Evolutionary conservation across 225 moss, liverwort and hornwort genomes (phyloP).

Genomic region (Asterella californica): DNA sequence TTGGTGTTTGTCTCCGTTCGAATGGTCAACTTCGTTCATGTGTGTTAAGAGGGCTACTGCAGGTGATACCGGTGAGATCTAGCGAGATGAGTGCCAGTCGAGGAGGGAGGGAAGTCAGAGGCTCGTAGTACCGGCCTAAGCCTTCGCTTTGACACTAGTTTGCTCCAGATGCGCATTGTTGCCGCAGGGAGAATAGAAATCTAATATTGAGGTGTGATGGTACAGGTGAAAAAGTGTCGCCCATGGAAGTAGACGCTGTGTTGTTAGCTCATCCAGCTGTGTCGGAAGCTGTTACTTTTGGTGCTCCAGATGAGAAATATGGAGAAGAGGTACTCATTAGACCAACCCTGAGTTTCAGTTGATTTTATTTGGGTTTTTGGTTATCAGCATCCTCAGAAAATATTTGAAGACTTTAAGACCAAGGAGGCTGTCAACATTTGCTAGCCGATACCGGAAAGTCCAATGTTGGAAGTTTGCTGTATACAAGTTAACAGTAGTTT

Average conservation of each 20-base stretch:
- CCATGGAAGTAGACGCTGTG: constrained; percentile 86
- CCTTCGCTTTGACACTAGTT: too few species aligned
- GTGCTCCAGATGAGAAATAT: constrained; percentile 88
- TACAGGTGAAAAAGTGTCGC: constrained; percentile 95
- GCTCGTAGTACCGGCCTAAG: too few species aligned
- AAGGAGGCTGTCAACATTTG: not conserved
- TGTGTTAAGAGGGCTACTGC: too few species aligned
- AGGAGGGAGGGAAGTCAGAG: too few species aligned
- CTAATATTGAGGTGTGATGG: not conserved
- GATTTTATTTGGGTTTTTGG: not conserved
- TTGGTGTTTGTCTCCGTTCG: not conserved
- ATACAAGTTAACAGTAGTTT: not conserved
- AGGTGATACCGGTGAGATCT: too few species aligned
- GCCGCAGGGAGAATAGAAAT: not conserved
- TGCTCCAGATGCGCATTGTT: too few species aligned
- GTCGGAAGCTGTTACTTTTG: constrained; percentile 89
- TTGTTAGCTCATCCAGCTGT: constrained; percentile 79
- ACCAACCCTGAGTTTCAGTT: not conserved
- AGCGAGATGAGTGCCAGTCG: too few species aligned
- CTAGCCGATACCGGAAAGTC: not conserved
- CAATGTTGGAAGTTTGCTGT: not conserved
- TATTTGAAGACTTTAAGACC: not conserved
- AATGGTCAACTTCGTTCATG: not conserved
- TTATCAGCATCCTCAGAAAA: not conserved
- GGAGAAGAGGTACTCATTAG: constrained; percentile 77